These are phyloP conservation scores for Polytrichum formosum DNA, from an alignment of 225 moss, liverwort and hornwort genomes.

Conservation along the genomic window DNA sequence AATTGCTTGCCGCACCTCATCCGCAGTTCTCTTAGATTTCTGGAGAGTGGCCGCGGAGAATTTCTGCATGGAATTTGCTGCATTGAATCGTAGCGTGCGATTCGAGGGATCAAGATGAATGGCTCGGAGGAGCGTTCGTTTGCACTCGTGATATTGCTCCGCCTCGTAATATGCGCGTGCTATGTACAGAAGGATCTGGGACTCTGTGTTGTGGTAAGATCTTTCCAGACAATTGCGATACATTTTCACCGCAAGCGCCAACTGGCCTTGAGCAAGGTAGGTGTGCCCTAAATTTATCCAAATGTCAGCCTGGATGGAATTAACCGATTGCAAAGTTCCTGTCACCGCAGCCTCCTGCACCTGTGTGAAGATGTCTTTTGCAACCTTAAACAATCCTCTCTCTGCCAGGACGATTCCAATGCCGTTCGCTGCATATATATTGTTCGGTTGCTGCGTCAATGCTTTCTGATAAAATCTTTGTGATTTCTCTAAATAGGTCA, in stretches of 20 bases:
- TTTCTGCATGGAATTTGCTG: slow-evolving; percentile 97
- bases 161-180: slow-evolving; percentile 97
- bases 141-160: slow-evolving; percentile 99
- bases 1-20: slow-evolving; percentile 95
- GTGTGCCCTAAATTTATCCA: slow-evolving; percentile 99
- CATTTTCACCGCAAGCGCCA: slow-evolving; percentile 96
- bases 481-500: slow-evolving; percentile 79
- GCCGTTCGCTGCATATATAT: slow-evolving; percentile 97
- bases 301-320: slow-evolving; percentile 83
- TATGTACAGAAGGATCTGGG: slow-evolving; percentile 88
- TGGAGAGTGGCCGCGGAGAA: slow-evolving; percentile 94
- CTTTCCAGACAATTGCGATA: slow-evolving; percentile 90
- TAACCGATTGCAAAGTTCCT: slow-evolving; percentile 68
- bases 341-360: slow-evolving; percentile 93
- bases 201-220: slow-evolving; percentile 89
- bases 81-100: slow-evolving; percentile 82
- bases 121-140: slow-evolving; percentile 84
- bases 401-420: slow-evolving; percentile 96
- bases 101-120: slow-evolving; percentile 95
- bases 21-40: slow-evolving; percentile 87
- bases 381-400: slow-evolving; percentile 83
- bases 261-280: slow-evolving; percentile 96
- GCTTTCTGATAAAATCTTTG: slow-evolving; percentile 90
- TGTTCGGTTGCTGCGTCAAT: slow-evolving; percentile 68
- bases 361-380: slow-evolving; percentile 98